Conservation (phyloP, 257 asterid genomes). For the Solanum boliviense region DNA sequence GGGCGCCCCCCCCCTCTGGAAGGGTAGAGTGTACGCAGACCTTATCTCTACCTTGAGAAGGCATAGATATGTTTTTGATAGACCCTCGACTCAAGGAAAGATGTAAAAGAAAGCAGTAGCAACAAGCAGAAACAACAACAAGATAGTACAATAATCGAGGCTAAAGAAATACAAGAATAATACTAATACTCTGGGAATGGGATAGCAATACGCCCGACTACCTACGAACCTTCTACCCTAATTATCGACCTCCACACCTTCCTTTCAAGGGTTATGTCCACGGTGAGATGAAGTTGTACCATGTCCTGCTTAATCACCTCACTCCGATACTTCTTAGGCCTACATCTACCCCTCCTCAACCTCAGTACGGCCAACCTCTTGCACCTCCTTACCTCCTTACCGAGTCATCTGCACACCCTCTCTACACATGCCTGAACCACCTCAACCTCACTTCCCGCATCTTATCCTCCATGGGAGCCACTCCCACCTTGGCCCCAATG, state of each 20-base stretch:
- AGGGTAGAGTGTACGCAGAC: not conserved
- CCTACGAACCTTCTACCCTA: not conserved
- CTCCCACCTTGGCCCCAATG: not conserved
- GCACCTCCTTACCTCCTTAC: not conserved
- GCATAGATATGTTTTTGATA: not conserved
- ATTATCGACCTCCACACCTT: not conserved
- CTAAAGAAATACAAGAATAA: not conserved
- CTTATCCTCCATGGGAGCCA: not conserved
- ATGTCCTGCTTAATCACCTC: not conserved
- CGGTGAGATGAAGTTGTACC: not conserved
- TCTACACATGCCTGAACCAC: not conserved
- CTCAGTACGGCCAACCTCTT: not conserved
- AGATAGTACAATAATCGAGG: not conserved
- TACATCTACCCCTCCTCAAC: not conserved
- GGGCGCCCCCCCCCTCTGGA: no score
- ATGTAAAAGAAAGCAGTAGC: not conserved
- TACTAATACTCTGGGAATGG: not conserved
- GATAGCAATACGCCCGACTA: not conserved
- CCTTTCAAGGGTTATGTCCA: not conserved
- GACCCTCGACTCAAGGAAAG: not conserved
- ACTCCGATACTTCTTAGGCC: not conserved
- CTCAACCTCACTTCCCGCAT: not conserved
- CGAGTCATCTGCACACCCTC: not conserved
- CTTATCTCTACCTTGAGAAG: not conserved
- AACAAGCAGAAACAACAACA: not conserved